Conservation (phyloP, 805 yeast species). For the Cyberlindnera misumaiensis region DNA sequence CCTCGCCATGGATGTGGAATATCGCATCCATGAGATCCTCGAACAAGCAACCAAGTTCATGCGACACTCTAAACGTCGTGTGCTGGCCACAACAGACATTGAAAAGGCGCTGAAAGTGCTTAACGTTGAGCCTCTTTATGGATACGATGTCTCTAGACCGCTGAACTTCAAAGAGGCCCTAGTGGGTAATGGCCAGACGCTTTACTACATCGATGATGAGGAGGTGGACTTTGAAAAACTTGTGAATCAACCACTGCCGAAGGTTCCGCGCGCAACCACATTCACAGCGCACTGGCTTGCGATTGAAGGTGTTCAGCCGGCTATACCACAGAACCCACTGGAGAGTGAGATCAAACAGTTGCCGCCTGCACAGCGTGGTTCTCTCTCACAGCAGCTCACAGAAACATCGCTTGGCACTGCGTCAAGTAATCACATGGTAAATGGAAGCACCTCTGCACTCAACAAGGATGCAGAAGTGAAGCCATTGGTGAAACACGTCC, state of each 20-base stretch:
- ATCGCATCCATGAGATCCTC: conserved; percentile 87
- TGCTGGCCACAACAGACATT: conserved; percentile 75
- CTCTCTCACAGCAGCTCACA: conserved; percentile 57
- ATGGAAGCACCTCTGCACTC: conserved; percentile 8
- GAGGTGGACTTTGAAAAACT: conserved; percentile 92
- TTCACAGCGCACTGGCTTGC: conserved; percentile 98
- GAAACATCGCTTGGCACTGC: conserved; percentile 33
- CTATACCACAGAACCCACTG: conserved; percentile 91
- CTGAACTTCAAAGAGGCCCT: conserved; percentile 79
- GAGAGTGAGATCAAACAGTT: conserved; percentile 69
- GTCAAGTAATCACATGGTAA: conserved; percentile 13
- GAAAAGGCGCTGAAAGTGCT: conserved; percentile 75
- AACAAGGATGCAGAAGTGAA: conserved; percentile 54
- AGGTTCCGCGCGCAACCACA: conserved; percentile 86
- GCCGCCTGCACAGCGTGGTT: conserved; percentile 78
- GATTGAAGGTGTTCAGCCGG: conserved; percentile 97
- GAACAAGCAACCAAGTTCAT: conserved; percentile 95
- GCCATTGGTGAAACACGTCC: conserved; percentile 90
- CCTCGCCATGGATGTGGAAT: conserved; percentile 98
- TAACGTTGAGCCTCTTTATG: conserved; percentile 91
- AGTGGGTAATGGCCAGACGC: conserved; percentile 86
- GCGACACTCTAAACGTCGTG: conserved; percentile 85
- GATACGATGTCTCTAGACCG: conserved; percentile 67
- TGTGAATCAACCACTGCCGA: conserved; percentile 90
- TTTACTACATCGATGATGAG: conserved; percentile 87